Percentiles rank a stretch among this genome's conserved stretches.
phyloP scores from a whole-genome alignment of 2,329 filamentous ascomycete species.

The Capronia epimyces region DNA sequence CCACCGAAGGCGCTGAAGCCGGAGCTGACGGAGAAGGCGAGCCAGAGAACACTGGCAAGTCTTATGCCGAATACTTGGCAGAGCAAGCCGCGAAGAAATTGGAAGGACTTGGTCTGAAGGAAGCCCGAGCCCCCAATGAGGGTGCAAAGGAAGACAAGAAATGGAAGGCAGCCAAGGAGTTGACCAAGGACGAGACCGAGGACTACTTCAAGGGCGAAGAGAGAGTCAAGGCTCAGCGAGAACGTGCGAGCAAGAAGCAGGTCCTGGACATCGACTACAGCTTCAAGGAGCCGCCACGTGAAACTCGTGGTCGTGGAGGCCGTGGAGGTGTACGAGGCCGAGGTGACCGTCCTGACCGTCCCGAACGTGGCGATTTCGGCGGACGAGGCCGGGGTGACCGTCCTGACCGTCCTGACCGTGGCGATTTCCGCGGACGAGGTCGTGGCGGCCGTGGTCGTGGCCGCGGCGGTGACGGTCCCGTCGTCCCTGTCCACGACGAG shows the following conservation, averaged over 20 bases:
- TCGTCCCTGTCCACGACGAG: conserved; percentile 27
- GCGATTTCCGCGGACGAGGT: conserved; percentile 26
- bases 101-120: conserved; percentile 56
- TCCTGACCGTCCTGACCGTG: conserved; percentile 37
- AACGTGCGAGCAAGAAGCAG: conserved; percentile 81
- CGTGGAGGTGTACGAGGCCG: conserved; percentile 46
- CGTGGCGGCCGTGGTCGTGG: conserved; percentile 39
- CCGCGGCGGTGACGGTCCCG: conserved; percentile 28
- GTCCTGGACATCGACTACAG: conserved; percentile 82
- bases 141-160: conserved; percentile 71
- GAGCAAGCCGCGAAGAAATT: conserved; percentile 71
- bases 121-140: conserved; percentile 88
- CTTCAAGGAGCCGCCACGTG: conserved; percentile 63
- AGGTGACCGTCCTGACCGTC: conserved; percentile 32
- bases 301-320: conserved; percentile 42
- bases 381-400: conserved; percentile 33
- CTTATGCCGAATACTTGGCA: conserved; percentile 81
- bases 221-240: conserved; percentile 77
- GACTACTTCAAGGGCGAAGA: conserved; percentile 72
- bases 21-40: conserved; percentile 42
- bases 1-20: conserved; percentile 28
- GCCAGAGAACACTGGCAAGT: conserved; percentile 81
- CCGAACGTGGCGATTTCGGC: conserved; percentile 31
- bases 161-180: conserved; percentile 40
- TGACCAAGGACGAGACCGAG: conserved; percentile 54